Evolutionary conservation across 2,329 filamentous ascomycete species (phyloP).

Genomic region (Thelonectria blattea): DNA sequence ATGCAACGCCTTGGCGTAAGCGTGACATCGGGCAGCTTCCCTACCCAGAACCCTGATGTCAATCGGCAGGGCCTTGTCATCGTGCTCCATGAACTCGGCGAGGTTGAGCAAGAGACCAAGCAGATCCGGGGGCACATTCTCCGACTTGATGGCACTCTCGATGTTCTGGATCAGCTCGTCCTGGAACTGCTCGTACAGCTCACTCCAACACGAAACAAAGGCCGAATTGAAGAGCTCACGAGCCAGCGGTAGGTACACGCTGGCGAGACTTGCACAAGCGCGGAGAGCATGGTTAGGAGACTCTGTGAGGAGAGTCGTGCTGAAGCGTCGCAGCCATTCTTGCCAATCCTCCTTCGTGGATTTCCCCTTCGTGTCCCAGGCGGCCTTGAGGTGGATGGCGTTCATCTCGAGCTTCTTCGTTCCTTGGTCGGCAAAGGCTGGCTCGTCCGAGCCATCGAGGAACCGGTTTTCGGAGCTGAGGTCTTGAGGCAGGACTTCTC

Average conservation of each 20-base stretch:
- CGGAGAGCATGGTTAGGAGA: constrained; percentile 94
- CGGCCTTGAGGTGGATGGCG: constrained; percentile 93
- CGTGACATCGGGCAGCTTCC: constrained; percentile 95
- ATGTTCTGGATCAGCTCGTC: constrained; percentile 96
- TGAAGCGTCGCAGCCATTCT: constrained; percentile 97
- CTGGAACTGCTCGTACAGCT: constrained; percentile 95
- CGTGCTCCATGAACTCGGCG: constrained; percentile 99
- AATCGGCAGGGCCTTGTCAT: constrained; percentile 97
- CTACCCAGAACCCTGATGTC: constrained; percentile 94
- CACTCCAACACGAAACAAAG: constrained; percentile 98
- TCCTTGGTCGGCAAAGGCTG: constrained; percentile 80
- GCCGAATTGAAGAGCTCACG: constrained; percentile 97
- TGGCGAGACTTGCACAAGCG: constrained; percentile 89
- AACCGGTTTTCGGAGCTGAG: constrained; percentile 86
- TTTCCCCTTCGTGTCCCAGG: constrained; percentile 96
- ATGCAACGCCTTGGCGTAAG: constrained; percentile 96
- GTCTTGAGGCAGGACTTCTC: constrained; percentile 93
- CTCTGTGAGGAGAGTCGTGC: constrained; percentile 91
- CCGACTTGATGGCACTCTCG: constrained; percentile 91
- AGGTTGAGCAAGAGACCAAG: constrained; percentile 93
- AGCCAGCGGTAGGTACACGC: constrained; percentile 88
- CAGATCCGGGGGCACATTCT: constrained; percentile 94
- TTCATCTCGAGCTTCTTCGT: constrained; percentile 97
- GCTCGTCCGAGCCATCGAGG: constrained; percentile 78
- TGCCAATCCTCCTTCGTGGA: constrained; percentile 99